A percentile compares a stretch with the other conserved stretches of the same genome.
Evolutionary conservation across 208 protist species (phyloP).

Genomic region (Leishmania martiniquensis): DNA sequence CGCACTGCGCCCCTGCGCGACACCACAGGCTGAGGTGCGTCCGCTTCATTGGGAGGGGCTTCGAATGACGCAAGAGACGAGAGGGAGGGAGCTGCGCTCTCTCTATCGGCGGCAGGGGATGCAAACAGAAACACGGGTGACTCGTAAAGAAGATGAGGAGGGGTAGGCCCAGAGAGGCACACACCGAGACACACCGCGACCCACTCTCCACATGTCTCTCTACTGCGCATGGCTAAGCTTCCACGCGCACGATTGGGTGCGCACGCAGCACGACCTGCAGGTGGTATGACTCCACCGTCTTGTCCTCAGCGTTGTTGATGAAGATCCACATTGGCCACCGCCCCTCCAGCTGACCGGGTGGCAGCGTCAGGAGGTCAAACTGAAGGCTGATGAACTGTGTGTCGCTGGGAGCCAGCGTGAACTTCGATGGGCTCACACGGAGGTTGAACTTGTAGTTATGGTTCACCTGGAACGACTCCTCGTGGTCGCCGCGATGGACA

Average conservation of each 20-base stretch:
- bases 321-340: slow-evolving; percentile 93
- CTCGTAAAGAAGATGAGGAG: neutral
- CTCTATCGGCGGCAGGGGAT: neutral
- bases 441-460: slow-evolving; percentile 91
- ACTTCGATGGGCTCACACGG: slow-evolving; percentile 61
- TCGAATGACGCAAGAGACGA: too few relatives aligned
- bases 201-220: neutral
- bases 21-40: neutral
- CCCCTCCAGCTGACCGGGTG: slow-evolving; percentile 76
- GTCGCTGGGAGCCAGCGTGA: slow-evolving; percentile 77
- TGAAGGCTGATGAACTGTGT: slow-evolving; percentile 76
- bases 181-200: neutral
- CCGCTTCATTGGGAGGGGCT: neutral
- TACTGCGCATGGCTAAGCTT: neutral
- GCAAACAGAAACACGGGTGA: neutral
- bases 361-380: slow-evolving; percentile 75
- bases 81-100: neutral
- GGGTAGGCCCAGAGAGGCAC: neutral
- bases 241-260: slow-evolving; percentile 50
- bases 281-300: slow-evolving; percentile 88
- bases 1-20: too few relatives aligned
- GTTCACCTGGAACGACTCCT: slow-evolving; percentile 81
- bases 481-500: slow-evolving; percentile 51
- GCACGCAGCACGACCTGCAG: slow-evolving; percentile 81
- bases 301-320: slow-evolving; percentile 85